Evolutionary conservation across 441 rosid species (phyloP), one percentile per base, ranked within the genome.

Genomic region (Metrosideros polymorpha): DNA sequence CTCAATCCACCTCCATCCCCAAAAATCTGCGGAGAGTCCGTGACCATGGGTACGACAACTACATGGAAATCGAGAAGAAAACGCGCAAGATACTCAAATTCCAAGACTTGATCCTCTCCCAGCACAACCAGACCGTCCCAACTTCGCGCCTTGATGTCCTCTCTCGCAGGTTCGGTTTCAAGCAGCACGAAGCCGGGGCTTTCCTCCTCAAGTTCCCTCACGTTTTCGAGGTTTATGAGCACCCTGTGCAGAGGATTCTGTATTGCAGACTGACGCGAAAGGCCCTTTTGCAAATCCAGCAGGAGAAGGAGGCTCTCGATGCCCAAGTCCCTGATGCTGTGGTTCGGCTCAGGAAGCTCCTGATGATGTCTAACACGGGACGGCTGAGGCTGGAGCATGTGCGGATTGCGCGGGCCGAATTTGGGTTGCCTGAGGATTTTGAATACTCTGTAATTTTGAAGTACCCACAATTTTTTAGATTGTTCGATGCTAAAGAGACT

Each of bases 61-160:
- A 95, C 96, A 96, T 98, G 99, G 99, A 96, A 89, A 86, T 96
- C 85, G 98, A 94, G 93, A 96, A 96, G 86, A 96, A 96, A 86
- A 92, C 90, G 59, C 96, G 98, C 9, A 94, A 93, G 87, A 95
- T 95, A 85, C 77, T 95, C 42, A 96, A 95, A 82, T 94, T 98
- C 88, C 97, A 95, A 71, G 86, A 92, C 57, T 39, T 96, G 10
- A 94, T 98, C 42, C 95, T 95, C 85, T 93, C 96, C 30, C 98
- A 94, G 19, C 91, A 88, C 55, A 94, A 93, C 84, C 91, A 94
- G 43, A 92, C 95, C 25, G 85, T 96, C 51, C 95, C 95, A 32
- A 86, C 93, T 86, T 92, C 98, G 4, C 97, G 95, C 87, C 92
- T 97, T 19, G 98, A 95, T 88, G 89, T 82, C 5, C 91, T 97